Base-by-base conservation (phyloP, 768 basidiomycete species). In the Brasilioporus rufonigricans region DNA sequence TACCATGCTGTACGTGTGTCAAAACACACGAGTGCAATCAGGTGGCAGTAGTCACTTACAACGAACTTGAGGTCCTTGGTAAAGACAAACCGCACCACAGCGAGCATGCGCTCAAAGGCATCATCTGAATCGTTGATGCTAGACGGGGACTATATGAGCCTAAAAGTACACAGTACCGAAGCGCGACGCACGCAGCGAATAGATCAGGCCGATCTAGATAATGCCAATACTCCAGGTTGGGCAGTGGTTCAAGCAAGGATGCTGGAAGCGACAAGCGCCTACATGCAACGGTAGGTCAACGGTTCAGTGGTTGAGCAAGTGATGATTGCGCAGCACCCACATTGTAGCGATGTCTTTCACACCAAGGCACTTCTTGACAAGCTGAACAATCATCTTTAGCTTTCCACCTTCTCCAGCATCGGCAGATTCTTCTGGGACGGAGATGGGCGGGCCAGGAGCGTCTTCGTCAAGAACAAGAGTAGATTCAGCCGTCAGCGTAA, bases 181-280 rank as follows among this genome's bases (percentile, higher is more conserved):
- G 38, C n/a, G 36, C 21, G 32, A 83, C 87, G 76, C 69, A 97
- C 94, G 92, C 85, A 64, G 87, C 88, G 66, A 98, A 93, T 43
- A 93, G 74, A 71, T 97, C 94, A 8, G 94, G 91, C 61, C 93
- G 80, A 71, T 96, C 93, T 44, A 93, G 78, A 62, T 93, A 95
- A 61, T 92, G 87, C 91, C 91, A 97, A 74, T 94, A 98, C 73
- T 98, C 95, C 48, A 98, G 80, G 73, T 98, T 98, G 5, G 95
- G 95, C 61, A 95, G 80, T 4, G 95, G 95, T 68, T 97, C 95
- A 40, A 98, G 80, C 45, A 98, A 73, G 43, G 93, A 95, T 14
- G 95, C 94, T 3, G 95, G 95, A 38, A 98, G 75, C 0, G 94
- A 97, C 27, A 98, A 75, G 45, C 94, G 91, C 83, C 94, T 97